phyloP scores from a whole-genome alignment of 1,139 yeast species.

The Scheffersomyces segobiensis region DNA sequence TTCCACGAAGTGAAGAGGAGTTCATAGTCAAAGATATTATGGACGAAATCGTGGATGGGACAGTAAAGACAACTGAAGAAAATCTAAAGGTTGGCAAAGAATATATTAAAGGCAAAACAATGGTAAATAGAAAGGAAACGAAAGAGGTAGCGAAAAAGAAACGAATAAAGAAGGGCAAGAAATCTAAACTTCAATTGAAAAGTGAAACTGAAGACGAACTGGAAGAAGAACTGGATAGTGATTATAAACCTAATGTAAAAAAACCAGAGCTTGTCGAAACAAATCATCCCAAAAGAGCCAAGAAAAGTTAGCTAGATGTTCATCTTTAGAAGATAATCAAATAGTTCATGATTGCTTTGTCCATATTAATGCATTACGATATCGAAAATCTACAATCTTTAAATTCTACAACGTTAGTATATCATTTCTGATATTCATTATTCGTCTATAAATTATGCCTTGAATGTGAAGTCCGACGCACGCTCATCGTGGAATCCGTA shows the following conservation, averaged over 20 bases:
- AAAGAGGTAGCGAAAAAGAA: neutral
- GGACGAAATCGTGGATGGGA: neutral
- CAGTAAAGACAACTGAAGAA: neutral
- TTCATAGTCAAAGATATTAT: neutral
- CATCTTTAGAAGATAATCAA: neutral
- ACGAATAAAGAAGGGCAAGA: neutral
- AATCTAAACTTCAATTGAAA: neutral
- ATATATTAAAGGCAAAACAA: neutral
- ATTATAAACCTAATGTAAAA: neutral
- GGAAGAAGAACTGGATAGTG: neutral
- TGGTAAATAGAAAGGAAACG: neutral
- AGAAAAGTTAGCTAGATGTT: neutral
- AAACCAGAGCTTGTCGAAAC: neutral
- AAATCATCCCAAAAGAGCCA: neutral
- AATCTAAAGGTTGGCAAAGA: neutral
- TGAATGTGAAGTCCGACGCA: neutral
- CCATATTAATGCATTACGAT: neutral
- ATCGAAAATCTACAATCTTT: neutral
- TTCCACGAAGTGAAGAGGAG: neutral
- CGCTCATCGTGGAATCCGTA: neutral
- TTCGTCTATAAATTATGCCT: neutral
- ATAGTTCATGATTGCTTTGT: neutral
- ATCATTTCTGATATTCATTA: neutral
- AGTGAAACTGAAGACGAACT: neutral
- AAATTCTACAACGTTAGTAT: neutral